Percentiles rank a stretch among this genome's conserved stretches.
phyloP scores from a whole-genome alignment of 2,329 filamentous ascomycete genomes.

The Thermothelomyces thermophilus region DNA sequence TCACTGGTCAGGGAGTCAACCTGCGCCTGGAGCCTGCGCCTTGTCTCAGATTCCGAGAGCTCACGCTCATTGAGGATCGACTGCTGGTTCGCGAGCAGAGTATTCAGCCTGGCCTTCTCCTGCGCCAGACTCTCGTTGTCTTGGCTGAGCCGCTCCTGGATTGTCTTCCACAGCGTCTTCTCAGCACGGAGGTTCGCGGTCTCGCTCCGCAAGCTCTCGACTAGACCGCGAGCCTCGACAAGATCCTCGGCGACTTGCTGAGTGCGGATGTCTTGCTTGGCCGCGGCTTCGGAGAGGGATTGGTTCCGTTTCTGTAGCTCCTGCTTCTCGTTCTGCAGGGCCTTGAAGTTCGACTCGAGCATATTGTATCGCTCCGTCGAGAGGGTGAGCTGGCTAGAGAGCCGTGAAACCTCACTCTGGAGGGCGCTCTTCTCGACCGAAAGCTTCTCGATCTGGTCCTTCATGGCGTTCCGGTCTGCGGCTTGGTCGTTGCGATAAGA shows the following conservation, averaged over 20 bases:
- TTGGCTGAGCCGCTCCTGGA: constrained; percentile 79
- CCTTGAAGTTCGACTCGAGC: constrained; percentile 78
- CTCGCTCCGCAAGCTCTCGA: constrained; percentile 85
- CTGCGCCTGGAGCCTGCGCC: constrained; percentile 70
- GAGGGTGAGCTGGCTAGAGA: constrained; percentile 73
- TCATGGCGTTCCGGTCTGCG: constrained; percentile 73
- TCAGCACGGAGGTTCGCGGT: constrained; percentile 90
- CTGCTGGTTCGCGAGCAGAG: constrained; percentile 75
- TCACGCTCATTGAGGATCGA: constrained; percentile 89
- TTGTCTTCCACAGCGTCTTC: constrained; percentile 89
- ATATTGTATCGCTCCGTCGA: constrained; percentile 82
- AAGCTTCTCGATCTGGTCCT: constrained; percentile 75
- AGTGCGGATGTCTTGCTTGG: constrained; percentile 82
- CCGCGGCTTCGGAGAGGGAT: constrained; percentile 69
- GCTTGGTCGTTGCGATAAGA: constrained; percentile 79
- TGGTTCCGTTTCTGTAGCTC: constrained; percentile 81
- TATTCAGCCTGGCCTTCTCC: constrained; percentile 78
- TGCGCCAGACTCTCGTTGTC: constrained; percentile 81
- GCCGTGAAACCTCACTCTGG: constrained; percentile 72
- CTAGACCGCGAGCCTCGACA: constrained; percentile 72
- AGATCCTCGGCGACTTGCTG: constrained; percentile 92
- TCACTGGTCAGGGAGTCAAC: constrained; percentile 77
- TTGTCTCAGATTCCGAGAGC: constrained; percentile 71
- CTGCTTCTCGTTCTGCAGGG: constrained; percentile 75
- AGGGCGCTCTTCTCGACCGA: constrained; percentile 75